Conservation (phyloP, 1,284 basidiomycete genomes). For the Leccinum ponderosum region DNA sequence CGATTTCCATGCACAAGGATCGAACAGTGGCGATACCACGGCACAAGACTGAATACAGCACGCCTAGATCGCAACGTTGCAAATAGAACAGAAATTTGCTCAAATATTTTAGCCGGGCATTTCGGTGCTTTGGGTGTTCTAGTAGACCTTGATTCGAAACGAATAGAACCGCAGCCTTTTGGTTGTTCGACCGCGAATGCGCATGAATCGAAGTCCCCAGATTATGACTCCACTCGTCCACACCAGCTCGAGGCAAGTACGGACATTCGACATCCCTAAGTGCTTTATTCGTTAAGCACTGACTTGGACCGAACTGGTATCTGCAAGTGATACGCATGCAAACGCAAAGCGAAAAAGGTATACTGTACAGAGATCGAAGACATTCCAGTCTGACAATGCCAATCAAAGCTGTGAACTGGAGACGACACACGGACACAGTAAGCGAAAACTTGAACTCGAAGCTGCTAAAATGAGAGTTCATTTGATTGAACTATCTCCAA, state of each 20-base stretch:
- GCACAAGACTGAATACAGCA: background rate
- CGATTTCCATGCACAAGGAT: constrained; percentile 12
- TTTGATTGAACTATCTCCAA: background rate
- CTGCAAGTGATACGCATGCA: background rate
- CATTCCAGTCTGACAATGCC: background rate
- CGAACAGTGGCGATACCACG: background rate
- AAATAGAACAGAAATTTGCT: background rate
- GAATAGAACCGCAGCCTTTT: background rate
- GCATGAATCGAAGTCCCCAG: background rate
- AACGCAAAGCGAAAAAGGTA: background rate
- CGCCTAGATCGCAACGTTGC: background rate
- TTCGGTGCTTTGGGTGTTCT: background rate
- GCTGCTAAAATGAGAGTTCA: background rate
- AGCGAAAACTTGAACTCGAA: background rate
- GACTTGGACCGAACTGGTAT: background rate
- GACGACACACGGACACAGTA: background rate
- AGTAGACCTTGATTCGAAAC: background rate
- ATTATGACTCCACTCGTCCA: background rate
- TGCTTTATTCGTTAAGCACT: background rate
- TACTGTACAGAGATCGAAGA: background rate
- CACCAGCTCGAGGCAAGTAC: background rate
- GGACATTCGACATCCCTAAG: background rate
- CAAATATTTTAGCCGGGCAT: too few species aligned
- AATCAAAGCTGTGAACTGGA: background rate
- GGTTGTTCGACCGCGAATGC: background rate